Conservation (phyloP, 257 asterid species). For the Solanum neorickii region DNA sequence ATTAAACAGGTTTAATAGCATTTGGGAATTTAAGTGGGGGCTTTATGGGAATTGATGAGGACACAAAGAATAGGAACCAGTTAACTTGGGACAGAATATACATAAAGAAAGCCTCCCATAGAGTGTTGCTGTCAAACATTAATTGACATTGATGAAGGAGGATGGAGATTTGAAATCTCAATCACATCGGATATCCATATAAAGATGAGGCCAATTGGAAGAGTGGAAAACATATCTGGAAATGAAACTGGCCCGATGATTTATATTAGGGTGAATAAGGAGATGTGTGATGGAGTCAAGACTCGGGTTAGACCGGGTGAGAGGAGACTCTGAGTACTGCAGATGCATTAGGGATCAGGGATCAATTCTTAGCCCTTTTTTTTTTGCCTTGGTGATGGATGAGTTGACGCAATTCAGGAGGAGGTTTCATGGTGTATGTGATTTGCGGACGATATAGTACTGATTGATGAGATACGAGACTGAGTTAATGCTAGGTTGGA, state of each 20-base stretch:
- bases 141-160: no score
- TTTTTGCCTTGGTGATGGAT: neutral
- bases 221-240: no score
- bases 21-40: neutral
- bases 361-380: neutral
- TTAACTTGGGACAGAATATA: no score
- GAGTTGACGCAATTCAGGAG: neutral
- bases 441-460: neutral
- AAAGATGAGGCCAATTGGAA: no score
- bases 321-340: neutral
- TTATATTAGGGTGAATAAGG: neutral
- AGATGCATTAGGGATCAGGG: neutral
- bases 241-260: no score
- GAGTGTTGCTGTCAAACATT: no score
- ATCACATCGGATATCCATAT: no score
- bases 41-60: neutral
- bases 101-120: no score
- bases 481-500: neutral
- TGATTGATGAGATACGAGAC: neutral
- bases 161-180: no score
- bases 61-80: no score
- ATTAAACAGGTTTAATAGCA: neutral
- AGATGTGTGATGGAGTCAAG: neutral
- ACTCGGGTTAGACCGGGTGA: neutral
- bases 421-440: neutral